A percentile compares a stretch with the other conserved stretches of the same genome.
These are phyloP conservation scores for Agrocybe chaxingu DNA, from an alignment of 768 basidiomycete species.

Conservation along the genomic window DNA sequence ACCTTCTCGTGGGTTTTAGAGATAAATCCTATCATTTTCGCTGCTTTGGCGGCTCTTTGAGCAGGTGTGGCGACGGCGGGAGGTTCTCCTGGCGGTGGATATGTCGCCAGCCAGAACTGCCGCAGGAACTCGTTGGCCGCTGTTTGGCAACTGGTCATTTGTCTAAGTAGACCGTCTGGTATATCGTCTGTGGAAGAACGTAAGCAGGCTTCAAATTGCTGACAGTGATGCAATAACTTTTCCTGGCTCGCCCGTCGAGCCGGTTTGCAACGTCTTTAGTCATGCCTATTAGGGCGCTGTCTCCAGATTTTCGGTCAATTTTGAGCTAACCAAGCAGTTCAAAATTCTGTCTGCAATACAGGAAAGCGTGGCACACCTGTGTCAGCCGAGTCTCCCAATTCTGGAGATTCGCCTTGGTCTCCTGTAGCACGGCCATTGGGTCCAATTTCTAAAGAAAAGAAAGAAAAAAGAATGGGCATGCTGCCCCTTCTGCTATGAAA, in stretches of 20 bases:
- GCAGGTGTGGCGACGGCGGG: slow-evolving; percentile 55
- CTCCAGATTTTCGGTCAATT: slow-evolving; percentile 64
- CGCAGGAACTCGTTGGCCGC: slow-evolving; percentile 94
- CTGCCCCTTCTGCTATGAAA: background rate
- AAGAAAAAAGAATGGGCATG: background rate
- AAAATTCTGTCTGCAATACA: background rate
- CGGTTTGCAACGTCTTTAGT: slow-evolving; percentile 76
- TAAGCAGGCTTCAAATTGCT: slow-evolving; percentile 3
- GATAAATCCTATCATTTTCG: slow-evolving; percentile 87
- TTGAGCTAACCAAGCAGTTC: slow-evolving; percentile 44
- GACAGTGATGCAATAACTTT: slow-evolving; percentile 38
- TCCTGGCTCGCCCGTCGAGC: slow-evolving; percentile 60
- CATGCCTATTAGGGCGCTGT: slow-evolving; percentile 69
- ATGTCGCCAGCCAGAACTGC: slow-evolving; percentile 90
- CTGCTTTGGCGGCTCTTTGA: slow-evolving; percentile 74
- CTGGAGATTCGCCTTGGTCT: slow-evolving; percentile 42
- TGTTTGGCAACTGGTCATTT: slow-evolving; percentile 88
- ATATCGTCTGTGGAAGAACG: slow-evolving; percentile 58
- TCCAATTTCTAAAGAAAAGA: slow-evolving; percentile 38
- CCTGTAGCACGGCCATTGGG: slow-evolving; percentile 42
- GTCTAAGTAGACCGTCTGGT: slow-evolving; percentile 70
- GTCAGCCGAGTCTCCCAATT: slow-evolving; percentile 58
- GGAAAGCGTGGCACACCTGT: slow-evolving; percentile 38
- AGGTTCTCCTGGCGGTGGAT: slow-evolving; percentile 65
- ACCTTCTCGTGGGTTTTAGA: slow-evolving; percentile 80